phyloP scores from a whole-genome alignment of 2,329 filamentous ascomycete genomes.

The Trichoderma aggressivum region DNA sequence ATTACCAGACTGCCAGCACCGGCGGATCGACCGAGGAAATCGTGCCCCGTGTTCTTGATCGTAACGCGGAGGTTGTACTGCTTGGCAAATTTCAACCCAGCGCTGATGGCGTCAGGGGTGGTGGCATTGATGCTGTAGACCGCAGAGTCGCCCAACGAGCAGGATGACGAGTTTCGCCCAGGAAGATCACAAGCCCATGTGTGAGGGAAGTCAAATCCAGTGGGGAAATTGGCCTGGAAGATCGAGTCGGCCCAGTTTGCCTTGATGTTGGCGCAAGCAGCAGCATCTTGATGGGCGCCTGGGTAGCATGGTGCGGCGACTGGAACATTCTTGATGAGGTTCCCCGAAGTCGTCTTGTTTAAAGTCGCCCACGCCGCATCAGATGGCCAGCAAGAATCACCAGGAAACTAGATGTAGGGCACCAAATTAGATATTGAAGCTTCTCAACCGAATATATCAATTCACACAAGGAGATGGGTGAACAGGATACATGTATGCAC shows the following conservation, averaged over 20 bases:
- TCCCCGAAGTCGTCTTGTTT: neutral
- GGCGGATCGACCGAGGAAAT: too few species aligned
- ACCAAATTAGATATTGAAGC: neutral
- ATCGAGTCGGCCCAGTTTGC: neutral
- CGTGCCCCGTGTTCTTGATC: too few species aligned
- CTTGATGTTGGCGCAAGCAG: neutral
- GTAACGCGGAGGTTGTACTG: too few species aligned
- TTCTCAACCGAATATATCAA: neutral
- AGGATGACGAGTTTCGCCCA: neutral
- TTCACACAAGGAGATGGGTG: neutral
- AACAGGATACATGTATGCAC: neutral
- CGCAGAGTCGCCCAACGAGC: neutral
- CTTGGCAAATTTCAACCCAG: too few species aligned
- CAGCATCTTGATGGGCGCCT: neutral
- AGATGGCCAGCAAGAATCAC: neutral
- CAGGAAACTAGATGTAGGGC: neutral
- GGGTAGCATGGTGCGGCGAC: neutral
- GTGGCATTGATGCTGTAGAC: neutral
- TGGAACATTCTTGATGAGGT: neutral
- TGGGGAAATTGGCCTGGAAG: neutral
- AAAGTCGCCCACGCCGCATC: neutral
- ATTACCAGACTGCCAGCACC: neutral
- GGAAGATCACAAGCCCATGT: neutral
- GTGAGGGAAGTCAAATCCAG: neutral
- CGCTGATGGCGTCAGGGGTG: too few species aligned